phyloP scores from a whole-genome alignment of 768 basidiomycete species.

The Pseudohyphozyma bogoriensis region DNA sequence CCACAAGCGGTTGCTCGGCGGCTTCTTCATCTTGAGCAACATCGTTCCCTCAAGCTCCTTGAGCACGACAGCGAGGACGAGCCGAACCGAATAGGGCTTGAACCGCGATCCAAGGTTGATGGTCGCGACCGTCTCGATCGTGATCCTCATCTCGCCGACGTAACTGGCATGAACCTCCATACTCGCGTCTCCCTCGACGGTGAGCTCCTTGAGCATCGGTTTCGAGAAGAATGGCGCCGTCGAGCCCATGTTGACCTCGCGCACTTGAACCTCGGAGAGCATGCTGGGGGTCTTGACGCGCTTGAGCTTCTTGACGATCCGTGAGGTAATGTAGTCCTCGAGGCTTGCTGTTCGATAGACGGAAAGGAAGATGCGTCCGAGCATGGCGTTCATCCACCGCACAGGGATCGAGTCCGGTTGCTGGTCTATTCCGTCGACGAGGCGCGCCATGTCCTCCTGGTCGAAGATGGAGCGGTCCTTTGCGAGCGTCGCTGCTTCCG shows the following conservation, averaged over 20 bases:
- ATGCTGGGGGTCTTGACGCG: slow-evolving; percentile 84
- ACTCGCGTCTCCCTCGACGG: slow-evolving; percentile 82
- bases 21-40: slow-evolving; percentile 70
- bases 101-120: slow-evolving; percentile 64
- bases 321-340: slow-evolving; percentile 72
- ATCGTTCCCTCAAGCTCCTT: slow-evolving; percentile 86
- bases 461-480: slow-evolving; percentile 55
- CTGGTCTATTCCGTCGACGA: slow-evolving; percentile 76
- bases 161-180: slow-evolving; percentile 75
- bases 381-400: slow-evolving; percentile 90
- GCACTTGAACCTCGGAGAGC: slow-evolving; percentile 72
- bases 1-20: slow-evolving; percentile 92
- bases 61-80: slow-evolving; percentile 77
- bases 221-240: slow-evolving; percentile 79
- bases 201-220: slow-evolving; percentile 96
- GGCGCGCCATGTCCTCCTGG: slow-evolving; percentile 64
- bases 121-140: slow-evolving; percentile 76
- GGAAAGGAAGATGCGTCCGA: slow-evolving; percentile 86
- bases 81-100: slow-evolving; percentile 68
- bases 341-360: slow-evolving; percentile 55
- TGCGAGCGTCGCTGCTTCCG: slow-evolving; percentile 54
- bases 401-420: slow-evolving; percentile 94
- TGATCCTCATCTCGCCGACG: slow-evolving; percentile 80
- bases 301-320: slow-evolving; percentile 84
- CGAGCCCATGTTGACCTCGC: slow-evolving; percentile 79